phyloP scores from a whole-genome alignment of 768 basidiomycete species.

The Mycena leptocephala region DNA sequence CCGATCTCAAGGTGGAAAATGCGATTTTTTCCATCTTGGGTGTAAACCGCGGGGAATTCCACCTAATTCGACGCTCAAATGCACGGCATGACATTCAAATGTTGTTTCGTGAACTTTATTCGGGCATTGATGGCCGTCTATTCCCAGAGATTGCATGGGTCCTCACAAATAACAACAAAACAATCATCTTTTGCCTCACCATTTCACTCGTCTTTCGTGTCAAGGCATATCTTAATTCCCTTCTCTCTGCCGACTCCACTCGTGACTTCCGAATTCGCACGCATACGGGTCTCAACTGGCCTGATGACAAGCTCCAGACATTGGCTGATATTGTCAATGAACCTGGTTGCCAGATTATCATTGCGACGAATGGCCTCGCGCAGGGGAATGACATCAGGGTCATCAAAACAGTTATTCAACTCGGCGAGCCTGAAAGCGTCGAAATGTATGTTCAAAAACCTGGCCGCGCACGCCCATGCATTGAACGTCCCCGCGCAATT shows the following conservation, averaged over 20 bases:
- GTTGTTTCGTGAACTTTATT: slow-evolving; percentile 35
- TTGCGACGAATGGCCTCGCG: neutral
- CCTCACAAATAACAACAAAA: slow-evolving; percentile 34
- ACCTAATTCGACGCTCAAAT: neutral
- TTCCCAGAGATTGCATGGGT: slow-evolving; percentile 45
- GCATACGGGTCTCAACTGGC: neutral
- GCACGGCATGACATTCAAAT: slow-evolving; percentile 46
- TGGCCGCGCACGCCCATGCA: neutral
- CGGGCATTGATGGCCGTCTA: slow-evolving; percentile 30
- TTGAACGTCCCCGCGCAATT: neutral
- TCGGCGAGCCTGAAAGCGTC: slow-evolving; percentile 1
- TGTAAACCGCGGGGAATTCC: too few species aligned
- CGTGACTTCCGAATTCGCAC: neutral
- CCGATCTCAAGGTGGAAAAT: slow-evolving; percentile 22
- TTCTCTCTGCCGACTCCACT: neutral
- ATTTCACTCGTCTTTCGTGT: slow-evolving; percentile 42
- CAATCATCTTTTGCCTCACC: slow-evolving; percentile 47
- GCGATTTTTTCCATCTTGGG: slow-evolving; percentile 25
- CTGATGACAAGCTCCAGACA: neutral
- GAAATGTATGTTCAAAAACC: slow-evolving; percentile 1
- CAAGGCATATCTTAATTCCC: slow-evolving; percentile 34
- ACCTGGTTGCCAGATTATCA: neutral
- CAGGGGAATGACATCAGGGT: slow-evolving; percentile 5
- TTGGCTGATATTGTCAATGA: neutral
- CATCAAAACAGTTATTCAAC: slow-evolving; percentile 8